Conservation (phyloP, 106 monocot species). For the Dactylorhiza incarnata region DNA sequence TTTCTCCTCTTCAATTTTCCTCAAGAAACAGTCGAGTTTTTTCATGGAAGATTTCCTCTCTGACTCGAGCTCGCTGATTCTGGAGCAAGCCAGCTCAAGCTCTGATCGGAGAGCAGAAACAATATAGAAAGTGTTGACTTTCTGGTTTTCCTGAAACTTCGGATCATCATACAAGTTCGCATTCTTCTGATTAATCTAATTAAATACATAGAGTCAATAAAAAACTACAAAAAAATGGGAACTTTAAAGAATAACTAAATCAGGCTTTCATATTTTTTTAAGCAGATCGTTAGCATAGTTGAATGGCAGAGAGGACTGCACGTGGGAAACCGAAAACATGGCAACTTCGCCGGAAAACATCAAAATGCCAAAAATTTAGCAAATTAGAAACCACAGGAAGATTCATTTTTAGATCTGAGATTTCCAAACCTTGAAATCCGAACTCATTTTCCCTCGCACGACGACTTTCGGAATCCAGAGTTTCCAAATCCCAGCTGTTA, state of each 20-base stretch:
- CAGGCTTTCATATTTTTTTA: neutral
- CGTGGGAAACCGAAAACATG: neutral
- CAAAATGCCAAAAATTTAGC: neutral
- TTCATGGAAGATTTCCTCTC: slow-evolving; percentile 57
- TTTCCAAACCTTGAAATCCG: slow-evolving; percentile 11
- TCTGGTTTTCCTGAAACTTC: slow-evolving; percentile 51
- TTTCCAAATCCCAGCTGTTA: slow-evolving; percentile 73
- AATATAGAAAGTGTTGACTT: slow-evolving; percentile 18
- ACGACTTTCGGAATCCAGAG: slow-evolving; percentile 28
- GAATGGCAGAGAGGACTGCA: neutral
- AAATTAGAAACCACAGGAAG: neutral
- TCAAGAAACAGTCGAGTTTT: slow-evolving; percentile 67
- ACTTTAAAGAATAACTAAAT: neutral
- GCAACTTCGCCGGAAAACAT: neutral
- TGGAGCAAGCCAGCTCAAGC: slow-evolving; percentile 48
- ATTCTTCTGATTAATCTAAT: slow-evolving; percentile 40
- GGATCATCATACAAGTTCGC: slow-evolving; percentile 35
- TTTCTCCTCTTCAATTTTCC: slow-evolving; percentile 64
- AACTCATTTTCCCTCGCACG: neutral
- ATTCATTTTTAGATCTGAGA: neutral
- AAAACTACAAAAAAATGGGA: neutral
- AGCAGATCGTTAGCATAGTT: neutral
- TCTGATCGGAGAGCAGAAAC: slow-evolving; percentile 50
- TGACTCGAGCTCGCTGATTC: slow-evolving; percentile 54
- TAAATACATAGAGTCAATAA: neutral